These are phyloP conservation scores for Fusarium veterinarium DNA, from an alignment of 2,329 filamentous ascomycete genomes.

Conservation along the genomic window DNA sequence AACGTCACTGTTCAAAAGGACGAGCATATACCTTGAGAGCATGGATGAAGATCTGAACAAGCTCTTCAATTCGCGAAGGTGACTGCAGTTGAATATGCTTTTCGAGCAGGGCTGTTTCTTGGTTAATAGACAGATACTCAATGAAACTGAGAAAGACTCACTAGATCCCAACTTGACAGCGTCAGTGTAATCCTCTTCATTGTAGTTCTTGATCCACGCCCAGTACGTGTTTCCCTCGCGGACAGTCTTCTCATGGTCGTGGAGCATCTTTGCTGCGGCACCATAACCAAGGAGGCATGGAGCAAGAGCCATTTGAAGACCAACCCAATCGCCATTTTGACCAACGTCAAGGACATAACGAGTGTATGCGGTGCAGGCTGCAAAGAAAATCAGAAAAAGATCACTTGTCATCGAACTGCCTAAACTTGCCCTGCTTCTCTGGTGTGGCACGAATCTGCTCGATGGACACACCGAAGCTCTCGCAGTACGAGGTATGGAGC, in stretches of 20 bases:
- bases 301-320: constrained; percentile 83
- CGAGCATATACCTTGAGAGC: constrained; percentile 75
- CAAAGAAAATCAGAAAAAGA: background rate
- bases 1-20: background rate
- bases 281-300: constrained; percentile 93
- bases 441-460: constrained; percentile 77
- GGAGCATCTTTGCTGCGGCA: constrained; percentile 78
- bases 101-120: constrained; percentile 75
- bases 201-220: constrained; percentile 92
- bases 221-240: constrained; percentile 80
- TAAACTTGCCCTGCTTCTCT: constrained; percentile 75
- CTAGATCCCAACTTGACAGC: constrained; percentile 78
- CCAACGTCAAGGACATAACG: constrained; percentile 90
- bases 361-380: constrained; percentile 84
- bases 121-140: background rate
- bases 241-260: constrained; percentile 69
- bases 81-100: constrained; percentile 79
- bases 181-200: constrained; percentile 79
- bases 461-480: constrained; percentile 79
- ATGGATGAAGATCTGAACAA: constrained; percentile 86
- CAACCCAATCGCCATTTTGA: constrained; percentile 87
- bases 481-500: constrained; percentile 85
- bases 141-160: constrained; percentile 53
- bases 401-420: background rate
- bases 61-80: constrained; percentile 79